Base-by-base conservation (phyloP, 495 filamentous ascomycete genomes). In the Aspergillus kassunensis region DNA sequence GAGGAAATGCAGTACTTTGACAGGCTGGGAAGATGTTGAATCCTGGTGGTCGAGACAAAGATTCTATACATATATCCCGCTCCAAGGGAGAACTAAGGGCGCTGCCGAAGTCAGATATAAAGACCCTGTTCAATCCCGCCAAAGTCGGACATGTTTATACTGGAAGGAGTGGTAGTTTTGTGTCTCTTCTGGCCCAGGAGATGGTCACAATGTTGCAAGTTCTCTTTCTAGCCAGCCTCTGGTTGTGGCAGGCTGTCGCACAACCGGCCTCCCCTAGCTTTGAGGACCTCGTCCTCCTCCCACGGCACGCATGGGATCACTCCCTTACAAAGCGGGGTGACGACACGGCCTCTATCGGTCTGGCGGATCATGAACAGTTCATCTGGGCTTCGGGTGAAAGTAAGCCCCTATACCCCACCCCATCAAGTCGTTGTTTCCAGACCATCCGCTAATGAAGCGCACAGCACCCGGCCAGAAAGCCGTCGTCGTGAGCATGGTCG, bases 401-500 rank as follows among this genome's bases (percentile, higher is more conserved):
- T 50, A 41, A 15, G 16, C 37, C 9, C 12, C 0, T 25, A 1
- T 27, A 19, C 16, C 19, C 11, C 25, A n/a, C 9, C 19, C 2
- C 6, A 23, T 16, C 24, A 9, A 27, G 15, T 11, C 8, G 15
- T n/a, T 9, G 31, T 9, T 3, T 3, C 31, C 6, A 8, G 13
- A 9, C 37, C 13, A 13, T 24, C 6, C 2, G 6, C 18, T 13
- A 11, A 41, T 11, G 1, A 2, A 1, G 37, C 10, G n/a, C 11
- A 11, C 6, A 50, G 47, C 8, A 19, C 34, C 47, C 1, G 30
- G 27, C 34, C 7, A 34, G 12, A 50, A 40, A 36, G 34, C 36
- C 13, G 25, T 41, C 11, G 47, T 41, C 20, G 47, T 50, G 11
- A 50, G 34, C n/a, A 50, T 50, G 47, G 47, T 50, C 3, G 34